phyloP scores from a whole-genome alignment of 768 basidiomycete genomes.

The Leccinum longicurvipes region DNA sequence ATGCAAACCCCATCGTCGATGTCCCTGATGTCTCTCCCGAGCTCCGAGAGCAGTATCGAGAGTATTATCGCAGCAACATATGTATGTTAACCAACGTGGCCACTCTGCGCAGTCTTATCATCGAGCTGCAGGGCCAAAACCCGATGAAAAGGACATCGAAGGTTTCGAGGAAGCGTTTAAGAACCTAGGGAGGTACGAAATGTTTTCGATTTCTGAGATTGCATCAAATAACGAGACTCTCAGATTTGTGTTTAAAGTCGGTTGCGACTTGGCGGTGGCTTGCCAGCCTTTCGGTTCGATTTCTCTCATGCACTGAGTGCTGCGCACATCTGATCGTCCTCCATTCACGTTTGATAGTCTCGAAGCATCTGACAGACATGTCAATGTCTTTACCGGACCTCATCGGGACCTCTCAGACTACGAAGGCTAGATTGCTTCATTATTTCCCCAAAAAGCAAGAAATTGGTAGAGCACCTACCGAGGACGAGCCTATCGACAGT shows the following conservation, averaged over 20 bases:
- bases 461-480: conserved; percentile 28
- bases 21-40: conserved; percentile 54
- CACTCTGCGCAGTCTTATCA: not conserved
- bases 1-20: conserved; percentile 77
- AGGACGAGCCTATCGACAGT: conserved; percentile 72
- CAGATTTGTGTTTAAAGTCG: conserved; percentile 80
- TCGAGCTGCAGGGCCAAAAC: conserved; percentile 54
- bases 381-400: conserved; percentile 68
- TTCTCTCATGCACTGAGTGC: not conserved
- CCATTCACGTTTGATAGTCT: conserved; percentile 39
- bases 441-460: conserved; percentile 77
- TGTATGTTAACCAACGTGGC: conserved; percentile 46
- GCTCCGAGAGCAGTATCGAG: conserved; percentile 58
- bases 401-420: conserved; percentile 74
- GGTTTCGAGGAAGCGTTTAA: conserved; percentile 90
- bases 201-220: not conserved
- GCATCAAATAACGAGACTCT: conserved; percentile 4
- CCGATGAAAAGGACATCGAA: conserved; percentile 56
- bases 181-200: conserved; percentile 61
- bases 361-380: conserved; percentile 58
- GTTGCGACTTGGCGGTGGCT: conserved; percentile 75
- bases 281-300: conserved; percentile 85
- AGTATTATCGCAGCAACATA: conserved; percentile 87
- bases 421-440: conserved; percentile 92
- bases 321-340: conserved; percentile 1